Evolutionary conservation across 2,329 filamentous ascomycete species (phyloP).

Genomic region (Ceratocystis colombiana): DNA sequence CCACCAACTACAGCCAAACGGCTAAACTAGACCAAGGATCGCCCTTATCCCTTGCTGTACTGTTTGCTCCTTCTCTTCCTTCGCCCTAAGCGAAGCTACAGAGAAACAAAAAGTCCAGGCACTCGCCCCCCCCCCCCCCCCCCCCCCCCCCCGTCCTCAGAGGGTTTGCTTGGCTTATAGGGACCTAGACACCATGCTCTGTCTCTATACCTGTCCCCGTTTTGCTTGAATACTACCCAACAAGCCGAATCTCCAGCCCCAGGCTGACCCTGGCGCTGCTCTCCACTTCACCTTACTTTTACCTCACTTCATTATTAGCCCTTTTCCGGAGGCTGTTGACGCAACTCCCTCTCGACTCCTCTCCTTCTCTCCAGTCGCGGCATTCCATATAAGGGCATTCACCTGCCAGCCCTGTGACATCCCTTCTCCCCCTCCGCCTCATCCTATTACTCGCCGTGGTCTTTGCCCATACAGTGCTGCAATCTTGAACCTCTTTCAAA

Average conservation of each 20-base stretch:
- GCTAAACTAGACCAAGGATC: neutral
- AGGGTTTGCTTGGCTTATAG: neutral
- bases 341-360: neutral
- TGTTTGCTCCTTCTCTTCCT: conserved; percentile 20
- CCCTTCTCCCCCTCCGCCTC: neutral
- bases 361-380: neutral
- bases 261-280: neutral
- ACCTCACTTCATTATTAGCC: neutral
- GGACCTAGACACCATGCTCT: neutral
- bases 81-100: conserved; percentile 7
- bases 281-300: too few species aligned
- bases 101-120: conserved; percentile 16
- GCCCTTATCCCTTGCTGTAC: neutral
- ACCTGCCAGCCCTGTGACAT: neutral
- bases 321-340: neutral
- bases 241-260: conserved; percentile 1
- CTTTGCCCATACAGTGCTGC: too few species aligned
- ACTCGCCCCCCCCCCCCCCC: neutral
- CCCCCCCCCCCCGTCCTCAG: neutral
- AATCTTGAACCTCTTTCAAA: too few species aligned
- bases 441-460: neutral
- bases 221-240: neutral
- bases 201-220: neutral
- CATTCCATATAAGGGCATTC: neutral
- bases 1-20: conserved; percentile 6